These are phyloP conservation scores for Biancaea sappan DNA, from an alignment of 306 rosid genomes.

Conservation along the genomic window DNA sequence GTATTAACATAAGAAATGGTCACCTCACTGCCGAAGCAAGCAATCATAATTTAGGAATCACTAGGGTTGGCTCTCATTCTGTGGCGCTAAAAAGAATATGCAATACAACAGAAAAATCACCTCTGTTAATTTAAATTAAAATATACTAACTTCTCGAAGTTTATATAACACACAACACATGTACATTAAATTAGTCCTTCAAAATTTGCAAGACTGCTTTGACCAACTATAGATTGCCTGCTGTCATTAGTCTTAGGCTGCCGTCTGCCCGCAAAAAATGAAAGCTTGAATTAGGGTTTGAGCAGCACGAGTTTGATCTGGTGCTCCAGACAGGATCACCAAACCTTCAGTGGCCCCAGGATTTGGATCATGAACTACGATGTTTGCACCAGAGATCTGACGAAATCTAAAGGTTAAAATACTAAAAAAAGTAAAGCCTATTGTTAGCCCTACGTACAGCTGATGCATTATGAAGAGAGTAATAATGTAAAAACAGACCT, in stretches of 20 bases:
- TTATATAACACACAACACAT: background rate
- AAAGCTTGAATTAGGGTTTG: constrained; percentile 88
- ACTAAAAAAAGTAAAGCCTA: background rate
- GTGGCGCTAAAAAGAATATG: background rate
- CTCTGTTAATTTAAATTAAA: background rate
- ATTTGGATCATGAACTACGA: constrained; percentile 62
- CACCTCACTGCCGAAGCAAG: background rate
- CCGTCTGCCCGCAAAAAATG: constrained; percentile 69
- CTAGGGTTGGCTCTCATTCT: background rate
- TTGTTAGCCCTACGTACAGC: background rate
- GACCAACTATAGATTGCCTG: background rate
- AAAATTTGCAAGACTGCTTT: background rate
- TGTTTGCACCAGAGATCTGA: constrained; percentile 77
- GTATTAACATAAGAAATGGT: background rate
- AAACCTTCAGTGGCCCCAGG: constrained; percentile 63
- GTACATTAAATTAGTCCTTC: background rate
- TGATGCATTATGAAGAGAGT: constrained; percentile 1
- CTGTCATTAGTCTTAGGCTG: constrained; percentile 37
- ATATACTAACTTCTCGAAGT: no score
- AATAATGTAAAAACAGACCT: constrained; percentile 51
- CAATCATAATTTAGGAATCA: background rate
- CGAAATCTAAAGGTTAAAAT: constrained; percentile 24
- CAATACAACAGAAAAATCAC: background rate
- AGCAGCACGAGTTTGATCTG: constrained; percentile 65
- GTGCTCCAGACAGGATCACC: constrained; percentile 60